Conservation (phyloP, 306 rosid species). For the Ormosia emarginata region DNA sequence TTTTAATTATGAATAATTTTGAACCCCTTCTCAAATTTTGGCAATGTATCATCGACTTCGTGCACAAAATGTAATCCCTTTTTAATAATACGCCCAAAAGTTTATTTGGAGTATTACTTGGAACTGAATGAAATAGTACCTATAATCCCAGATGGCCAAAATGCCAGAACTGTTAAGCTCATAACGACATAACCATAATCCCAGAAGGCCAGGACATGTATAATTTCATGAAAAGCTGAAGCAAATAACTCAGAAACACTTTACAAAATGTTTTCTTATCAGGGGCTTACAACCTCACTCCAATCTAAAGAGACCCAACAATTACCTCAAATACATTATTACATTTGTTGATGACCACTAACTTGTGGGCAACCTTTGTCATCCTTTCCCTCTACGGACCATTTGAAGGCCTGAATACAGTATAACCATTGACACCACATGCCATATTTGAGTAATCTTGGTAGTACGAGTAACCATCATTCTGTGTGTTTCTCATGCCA, state of each 20-base stretch:
- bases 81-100: neutral
- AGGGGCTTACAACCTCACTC: conserved; percentile 74
- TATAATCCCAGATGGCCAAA: neutral
- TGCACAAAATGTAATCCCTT: neutral
- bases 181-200: neutral
- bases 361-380: conserved; percentile 32
- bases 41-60: neutral
- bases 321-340: conserved; percentile 66
- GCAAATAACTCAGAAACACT: conserved; percentile 57
- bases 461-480: conserved; percentile 64
- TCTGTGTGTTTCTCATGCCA: conserved; percentile 59
- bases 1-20: neutral
- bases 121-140: neutral
- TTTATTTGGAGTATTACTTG: neutral
- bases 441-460: conserved; percentile 71
- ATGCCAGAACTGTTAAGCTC: neutral
- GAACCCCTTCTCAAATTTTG: neutral
- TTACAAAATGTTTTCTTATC: conserved; percentile 84
- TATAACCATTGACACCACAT: conserved; percentile 67
- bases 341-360: conserved; percentile 45
- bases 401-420: conserved; percentile 81
- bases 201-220: conserved; percentile 22
- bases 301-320: conserved; percentile 63
- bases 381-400: conserved; percentile 55
- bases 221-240: conserved; percentile 41